A percentile compares a stretch with the other conserved stretches of the same genome.
phyloP scores from a whole-genome alignment of 768 basidiomycete species.

The Phanerodontia chrysosporium region DNA sequence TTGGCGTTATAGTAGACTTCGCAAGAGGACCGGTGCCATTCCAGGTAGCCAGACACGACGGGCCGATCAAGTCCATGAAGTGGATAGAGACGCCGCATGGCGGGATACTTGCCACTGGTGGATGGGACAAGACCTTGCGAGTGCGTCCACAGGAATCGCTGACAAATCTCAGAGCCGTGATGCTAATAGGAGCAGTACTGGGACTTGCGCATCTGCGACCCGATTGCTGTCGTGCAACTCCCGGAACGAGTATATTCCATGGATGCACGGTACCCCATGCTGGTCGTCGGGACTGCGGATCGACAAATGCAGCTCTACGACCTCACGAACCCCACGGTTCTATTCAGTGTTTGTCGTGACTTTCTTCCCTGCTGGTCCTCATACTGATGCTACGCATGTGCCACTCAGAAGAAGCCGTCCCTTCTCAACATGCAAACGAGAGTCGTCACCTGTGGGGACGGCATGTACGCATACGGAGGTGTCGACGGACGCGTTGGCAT shows the following conservation, averaged over 20 bases:
- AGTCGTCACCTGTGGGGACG: slow-evolving; percentile 45
- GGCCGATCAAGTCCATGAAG: slow-evolving; percentile 75
- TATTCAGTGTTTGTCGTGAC: slow-evolving; percentile 56
- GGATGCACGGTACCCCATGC: slow-evolving; percentile 73
- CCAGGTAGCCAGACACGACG: slow-evolving; percentile 90
- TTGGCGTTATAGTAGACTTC: slow-evolving; percentile 89
- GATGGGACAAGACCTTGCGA: slow-evolving; percentile 97
- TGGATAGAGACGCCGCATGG: slow-evolving; percentile 78
- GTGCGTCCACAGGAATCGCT: slow-evolving; percentile 32
- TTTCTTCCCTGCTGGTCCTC: neutral
- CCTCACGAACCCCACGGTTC: slow-evolving; percentile 70
- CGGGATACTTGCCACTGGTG: slow-evolving; percentile 86
- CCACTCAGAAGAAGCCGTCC: slow-evolving; percentile 68
- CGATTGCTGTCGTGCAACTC: slow-evolving; percentile 72
- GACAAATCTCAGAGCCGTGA: too few relatives aligned
- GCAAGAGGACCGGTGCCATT: slow-evolving; percentile 72
- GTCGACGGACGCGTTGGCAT: slow-evolving; percentile 91
- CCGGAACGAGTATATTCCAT: slow-evolving; percentile 88
- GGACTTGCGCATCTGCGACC: slow-evolving; percentile 75
- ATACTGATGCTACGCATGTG: too few relatives aligned
- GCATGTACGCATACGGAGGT: slow-evolving; percentile 41
- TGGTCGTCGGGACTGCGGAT: slow-evolving; percentile 92
- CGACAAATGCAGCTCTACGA: slow-evolving; percentile 87
- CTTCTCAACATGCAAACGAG: slow-evolving; percentile 91
- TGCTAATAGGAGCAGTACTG: slow-evolving; percentile 88